Evolutionary conservation across 306 rosid species (phyloP), one percentile per base, ranked within the genome.

Genomic region (Cotoneaster glaucophyllus): DNA sequence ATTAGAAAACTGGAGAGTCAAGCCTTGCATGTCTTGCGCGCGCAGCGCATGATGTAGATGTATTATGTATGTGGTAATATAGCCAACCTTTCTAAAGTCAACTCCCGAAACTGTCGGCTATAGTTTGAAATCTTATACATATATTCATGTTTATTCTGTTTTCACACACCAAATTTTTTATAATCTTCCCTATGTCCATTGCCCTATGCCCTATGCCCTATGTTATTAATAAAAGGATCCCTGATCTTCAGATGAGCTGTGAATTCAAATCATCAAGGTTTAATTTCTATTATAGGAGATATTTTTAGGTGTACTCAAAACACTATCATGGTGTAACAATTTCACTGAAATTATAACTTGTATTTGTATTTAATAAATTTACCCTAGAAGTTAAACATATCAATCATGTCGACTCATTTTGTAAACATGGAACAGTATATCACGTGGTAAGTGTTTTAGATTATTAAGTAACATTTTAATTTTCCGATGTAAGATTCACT

Each of bases 21-120:
- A 71, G 56, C 69, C 48, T 67, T 29, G 79, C 83, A 69, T 64
- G 75, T 43, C 74, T 50, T 76, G 62, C 68, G 79, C 48, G 41
- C 69, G 77, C 67, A 71, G 48, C 53, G 61, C 57, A 31, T 17
- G 77, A 81, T 71, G 74, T 37, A 37, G 41, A 37, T 37, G 41
- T 37, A 37, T 37, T 7, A 62, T 72, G 28, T 50, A 31, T 59
- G 37, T 61, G 37, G 43, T 43, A 14, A 75, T 65, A 22, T 11
- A 37, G 65, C 18, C 75, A 7, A 56, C 39, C 44, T 17, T 13
- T 22, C 34, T 11, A 54, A 82, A 62, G 85, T 82, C 79, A 81
- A 85, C 81, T 43, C 24, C 18, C 69, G 11, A 63, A 59, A 64
- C 79, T 21, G 41, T 34, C 69, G 31, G 34, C 77, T 21, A 14